Base-by-base conservation (phyloP, 2,329 filamentous ascomycete genomes). In the Ophiocordyceps camponoti-leonardi region DNA sequence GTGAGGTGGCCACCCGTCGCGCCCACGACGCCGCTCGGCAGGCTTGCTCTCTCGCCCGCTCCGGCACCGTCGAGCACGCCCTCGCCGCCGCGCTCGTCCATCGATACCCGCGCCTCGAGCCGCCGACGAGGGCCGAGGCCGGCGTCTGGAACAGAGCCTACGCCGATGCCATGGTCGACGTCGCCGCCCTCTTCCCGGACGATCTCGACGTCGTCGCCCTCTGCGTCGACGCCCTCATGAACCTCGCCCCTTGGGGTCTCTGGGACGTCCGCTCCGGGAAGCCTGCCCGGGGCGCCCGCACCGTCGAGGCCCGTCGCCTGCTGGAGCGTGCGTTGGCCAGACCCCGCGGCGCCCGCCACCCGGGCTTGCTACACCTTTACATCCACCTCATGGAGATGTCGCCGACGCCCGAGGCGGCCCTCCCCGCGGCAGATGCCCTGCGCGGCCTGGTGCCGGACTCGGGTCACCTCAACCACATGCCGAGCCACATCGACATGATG, bases 321-420 rank as follows among this genome's bases (percentile, higher is more conserved):
- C 52, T 67, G 10, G 63, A 66, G 16, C 54, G 57, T 4, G 77
- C 76, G 0, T 61, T 88, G 18, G 63, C 67, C 3, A 54, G 54
- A 2, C 48, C 53, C 0, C 56, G 53, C 5, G 62, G 56, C 19
- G 48, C 66, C 4, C 52, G 63, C 7, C 84, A 92, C 53, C 79
- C 83, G 0, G 83, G 83, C 0, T 59, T 87, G 0, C 65, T 86
- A 6, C 83, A 88, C 57, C 62, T 86, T 30, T 87, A 87, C 58
- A 83, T 86, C 37, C 82, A 86, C 52, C 70, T 85, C 4, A 82
- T 85, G 68, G 83, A 87, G 55, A 86, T 86, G 82, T 86, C 81
- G 0, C 63, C 67, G 0, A 69, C 65, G 0, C 82, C 82, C 0
- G 82, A 85, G 56, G 56, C 61, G 1, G 83, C 78, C 1, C 58